These are phyloP conservation scores for Pulveroboletus sp. DNA, from an alignment of 768 basidiomycete genomes.

Conservation along the genomic window DNA sequence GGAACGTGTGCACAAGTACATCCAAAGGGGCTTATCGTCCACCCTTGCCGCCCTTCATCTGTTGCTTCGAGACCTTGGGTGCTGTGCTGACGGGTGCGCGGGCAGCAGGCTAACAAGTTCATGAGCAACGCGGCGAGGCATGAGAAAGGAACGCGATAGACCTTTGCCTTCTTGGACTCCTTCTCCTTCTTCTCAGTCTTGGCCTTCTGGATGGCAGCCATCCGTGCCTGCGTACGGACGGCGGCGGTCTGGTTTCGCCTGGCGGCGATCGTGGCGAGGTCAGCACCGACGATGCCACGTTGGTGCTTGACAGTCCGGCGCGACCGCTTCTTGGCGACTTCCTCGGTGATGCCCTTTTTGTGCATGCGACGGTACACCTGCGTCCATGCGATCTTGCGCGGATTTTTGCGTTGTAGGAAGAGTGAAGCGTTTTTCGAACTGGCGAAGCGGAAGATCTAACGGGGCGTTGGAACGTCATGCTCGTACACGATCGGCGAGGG, in stretches of 20 bases:
- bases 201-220: constrained; percentile 87
- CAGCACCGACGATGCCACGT: constrained; percentile 97
- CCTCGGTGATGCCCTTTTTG: constrained; percentile 99
- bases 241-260: constrained; percentile 90
- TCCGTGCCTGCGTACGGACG: constrained; percentile 72
- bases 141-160: constrained; percentile 20
- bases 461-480: too few species aligned
- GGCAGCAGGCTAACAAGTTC: constrained; percentile 42
- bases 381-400: constrained; percentile 99
- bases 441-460: constrained; percentile 92
- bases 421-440: constrained; percentile 92
- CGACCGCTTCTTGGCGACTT: constrained; percentile 97
- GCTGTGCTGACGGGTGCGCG: constrained; percentile 52
- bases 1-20: constrained; percentile 22
- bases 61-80: constrained; percentile 92
- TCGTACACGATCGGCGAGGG: too few species aligned
- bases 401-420: constrained; percentile 99
- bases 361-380: constrained; percentile 92
- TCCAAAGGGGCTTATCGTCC: constrained; percentile 48
- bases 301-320: constrained; percentile 96
- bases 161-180: constrained; percentile 88
- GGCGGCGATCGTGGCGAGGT: constrained; percentile 86
- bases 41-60: constrained; percentile 88
- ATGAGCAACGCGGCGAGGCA: constrained; percentile 2
- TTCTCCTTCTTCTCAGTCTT: constrained; percentile 97